Evolutionary conservation across 441 rosid genomes (phyloP).

Genomic region (Theobroma grandiflorum): DNA sequence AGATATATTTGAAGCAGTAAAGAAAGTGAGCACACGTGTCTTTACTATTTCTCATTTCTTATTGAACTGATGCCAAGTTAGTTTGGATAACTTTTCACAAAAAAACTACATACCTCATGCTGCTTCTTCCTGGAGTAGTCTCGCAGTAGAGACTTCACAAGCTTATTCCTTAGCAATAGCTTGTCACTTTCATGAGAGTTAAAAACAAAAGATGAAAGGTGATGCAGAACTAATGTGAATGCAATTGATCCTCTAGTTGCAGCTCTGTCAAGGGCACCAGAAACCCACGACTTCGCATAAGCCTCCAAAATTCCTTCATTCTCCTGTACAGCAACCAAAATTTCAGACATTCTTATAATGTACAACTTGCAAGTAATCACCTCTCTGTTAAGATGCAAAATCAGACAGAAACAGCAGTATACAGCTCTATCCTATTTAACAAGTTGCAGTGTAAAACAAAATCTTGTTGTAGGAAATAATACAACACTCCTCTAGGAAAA

Average conservation of each 20-base stretch:
- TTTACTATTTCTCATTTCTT: neutral
- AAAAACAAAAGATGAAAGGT: conserved; percentile 73
- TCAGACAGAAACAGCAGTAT: neutral
- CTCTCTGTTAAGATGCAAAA: neutral
- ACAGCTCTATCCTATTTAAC: neutral
- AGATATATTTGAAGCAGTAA: neutral
- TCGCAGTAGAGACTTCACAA: conserved; percentile 73
- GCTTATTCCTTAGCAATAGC: conserved; percentile 55
- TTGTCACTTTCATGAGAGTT: conserved; percentile 35
- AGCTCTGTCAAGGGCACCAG: conserved; percentile 86
- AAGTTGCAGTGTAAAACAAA: neutral
- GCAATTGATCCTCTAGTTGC: conserved; percentile 70
- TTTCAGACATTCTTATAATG: neutral
- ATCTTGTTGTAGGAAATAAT: neutral
- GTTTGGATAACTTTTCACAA: neutral
- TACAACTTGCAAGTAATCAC: neutral
- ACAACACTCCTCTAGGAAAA: neutral
- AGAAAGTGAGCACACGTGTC: neutral
- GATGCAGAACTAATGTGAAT: conserved; percentile 67
- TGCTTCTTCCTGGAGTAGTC: conserved; percentile 68
- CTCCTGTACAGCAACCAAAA: conserved; percentile 50
- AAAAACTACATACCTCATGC: conserved; percentile 63
- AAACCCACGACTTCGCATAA: conserved; percentile 80
- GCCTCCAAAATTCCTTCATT: conserved; percentile 78
- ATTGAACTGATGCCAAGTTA: neutral